A percentile compares a stretch with the other conserved stretches of the same genome.
Evolutionary conservation across 306 rosid species (phyloP).

Genomic region (Pterocarpus santalinus): DNA sequence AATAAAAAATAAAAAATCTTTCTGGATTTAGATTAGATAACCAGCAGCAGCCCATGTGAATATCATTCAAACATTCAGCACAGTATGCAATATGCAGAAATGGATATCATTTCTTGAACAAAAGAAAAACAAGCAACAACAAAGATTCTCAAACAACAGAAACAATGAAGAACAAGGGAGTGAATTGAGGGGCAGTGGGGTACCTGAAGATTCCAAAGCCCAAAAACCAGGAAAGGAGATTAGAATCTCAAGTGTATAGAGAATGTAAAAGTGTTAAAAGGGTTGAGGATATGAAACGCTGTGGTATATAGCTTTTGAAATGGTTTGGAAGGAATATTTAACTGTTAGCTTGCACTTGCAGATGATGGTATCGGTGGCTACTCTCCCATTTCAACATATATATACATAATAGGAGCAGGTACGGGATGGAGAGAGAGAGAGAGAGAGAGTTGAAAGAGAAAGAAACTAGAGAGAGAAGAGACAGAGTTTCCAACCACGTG

Average conservation of each 20-base stretch:
- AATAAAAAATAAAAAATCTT: not conserved
- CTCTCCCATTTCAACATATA: constrained; percentile 34
- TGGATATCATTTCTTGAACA: not conserved
- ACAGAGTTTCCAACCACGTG: constrained; percentile 59
- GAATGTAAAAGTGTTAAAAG: constrained; percentile 27
- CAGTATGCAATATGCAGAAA: constrained; percentile 28
- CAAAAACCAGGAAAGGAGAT: constrained; percentile 37
- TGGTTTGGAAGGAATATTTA: constrained; percentile 29
- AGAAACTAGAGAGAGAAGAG: constrained; percentile 1
- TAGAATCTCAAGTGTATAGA: constrained; percentile 22
- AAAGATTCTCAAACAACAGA: not conserved
- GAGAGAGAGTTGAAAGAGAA: not conserved
- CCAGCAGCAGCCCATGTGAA: not conserved
- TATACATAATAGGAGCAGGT: constrained; percentile 3
- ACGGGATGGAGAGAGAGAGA: constrained; percentile 16
- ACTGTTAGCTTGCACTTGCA: constrained; percentile 19
- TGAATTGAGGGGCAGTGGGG: constrained; percentile 3
- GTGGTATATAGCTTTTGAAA: not conserved
- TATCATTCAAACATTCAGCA: constrained; percentile 21
- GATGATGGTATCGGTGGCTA: constrained; percentile 28
- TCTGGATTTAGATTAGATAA: not conserved
- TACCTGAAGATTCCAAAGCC: constrained; percentile 60
- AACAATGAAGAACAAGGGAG: constrained; percentile 19
- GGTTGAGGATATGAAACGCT: not conserved
- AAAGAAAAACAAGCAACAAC: not conserved